A percentile compares a stretch with the other conserved stretches of the same genome.
Conservation (phyloP, 306 rosid genomes). For the Quercus suber region DNA sequence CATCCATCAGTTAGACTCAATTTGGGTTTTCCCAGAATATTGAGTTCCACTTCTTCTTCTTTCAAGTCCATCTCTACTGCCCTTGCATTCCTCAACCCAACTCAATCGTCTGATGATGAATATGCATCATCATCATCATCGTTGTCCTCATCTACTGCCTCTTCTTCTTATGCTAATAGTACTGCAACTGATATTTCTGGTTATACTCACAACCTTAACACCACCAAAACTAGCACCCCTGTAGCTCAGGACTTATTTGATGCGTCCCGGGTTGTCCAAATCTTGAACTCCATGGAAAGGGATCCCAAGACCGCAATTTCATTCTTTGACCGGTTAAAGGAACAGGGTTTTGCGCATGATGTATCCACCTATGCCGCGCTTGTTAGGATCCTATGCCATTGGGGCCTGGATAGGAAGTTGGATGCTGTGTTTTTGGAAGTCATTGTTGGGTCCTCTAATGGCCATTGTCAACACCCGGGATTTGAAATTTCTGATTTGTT, state of each 20-base stretch:
- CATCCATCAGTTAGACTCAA: constrained; percentile 1
- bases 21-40: neutral
- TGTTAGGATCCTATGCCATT: constrained; percentile 53
- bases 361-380: constrained; percentile 48
- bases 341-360: constrained; percentile 42
- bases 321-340: constrained; percentile 40
- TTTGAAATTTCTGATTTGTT: constrained; percentile 45
- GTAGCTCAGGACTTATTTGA: neutral
- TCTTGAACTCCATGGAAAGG: constrained; percentile 25
- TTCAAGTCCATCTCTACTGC: constrained; percentile 28
- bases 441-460: constrained; percentile 26
- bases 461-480: neutral
- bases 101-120: constrained; percentile 3
- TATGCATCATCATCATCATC: neutral
- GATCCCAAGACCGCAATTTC: constrained; percentile 55
- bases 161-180: neutral
- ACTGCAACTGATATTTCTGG: neutral
- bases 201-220: neutral
- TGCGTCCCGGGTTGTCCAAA: constrained; percentile 36
- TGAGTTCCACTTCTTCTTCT: neutral
- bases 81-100: constrained; percentile 20
- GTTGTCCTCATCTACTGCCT: neutral
- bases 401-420: constrained; percentile 49
- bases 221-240: neutral
- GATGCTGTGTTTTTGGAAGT: constrained; percentile 59